Evolutionary conservation across 192 early-diverging fungal species (phyloP).

Genomic region (Neocallimastix lanati): DNA sequence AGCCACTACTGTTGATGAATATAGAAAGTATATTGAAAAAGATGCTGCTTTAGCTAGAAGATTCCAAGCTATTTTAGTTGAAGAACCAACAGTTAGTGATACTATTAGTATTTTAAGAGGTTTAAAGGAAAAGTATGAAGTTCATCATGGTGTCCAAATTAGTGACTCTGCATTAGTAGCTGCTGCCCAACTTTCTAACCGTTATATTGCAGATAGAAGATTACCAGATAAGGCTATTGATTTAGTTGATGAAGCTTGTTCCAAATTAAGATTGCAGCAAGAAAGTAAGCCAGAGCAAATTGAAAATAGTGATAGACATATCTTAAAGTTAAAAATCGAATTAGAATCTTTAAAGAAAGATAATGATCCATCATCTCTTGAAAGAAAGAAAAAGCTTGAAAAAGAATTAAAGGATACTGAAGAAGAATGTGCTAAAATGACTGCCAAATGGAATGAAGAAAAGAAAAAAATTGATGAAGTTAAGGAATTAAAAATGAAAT

Average conservation of each 20-base stretch:
- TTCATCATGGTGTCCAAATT: conserved; percentile 60
- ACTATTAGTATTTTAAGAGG: conserved; percentile 63
- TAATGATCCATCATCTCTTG: conserved; percentile 43
- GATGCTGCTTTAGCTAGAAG: conserved; percentile 58
- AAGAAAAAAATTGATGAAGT: conserved; percentile 46
- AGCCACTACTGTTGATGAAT: conserved; percentile 65
- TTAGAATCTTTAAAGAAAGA: conserved; percentile 63
- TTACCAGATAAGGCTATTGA: conserved; percentile 72
- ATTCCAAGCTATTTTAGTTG: conserved; percentile 57
- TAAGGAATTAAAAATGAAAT: conserved; percentile 41
- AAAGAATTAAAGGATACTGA: conserved; percentile 35
- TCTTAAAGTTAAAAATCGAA: conserved; percentile 62
- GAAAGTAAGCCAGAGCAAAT: conserved; percentile 62
- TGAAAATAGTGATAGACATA: conserved; percentile 50
- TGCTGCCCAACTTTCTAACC: conserved; percentile 50
- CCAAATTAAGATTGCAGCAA: conserved; percentile 54
- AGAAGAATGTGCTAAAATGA: conserved; percentile 32
- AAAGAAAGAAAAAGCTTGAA: conserved; percentile 40
- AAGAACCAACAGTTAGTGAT: conserved; percentile 46
- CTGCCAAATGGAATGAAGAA: conserved; percentile 45
- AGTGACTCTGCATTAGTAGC: conserved; percentile 50
- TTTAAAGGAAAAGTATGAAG: conserved; percentile 58
- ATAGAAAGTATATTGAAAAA: conserved; percentile 50
- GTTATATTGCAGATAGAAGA: conserved; percentile 53
- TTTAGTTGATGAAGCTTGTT: conserved; percentile 63